Evolutionary conservation across 306 rosid species (phyloP).

Genomic region (Dalbergia cochinchinensis): DNA sequence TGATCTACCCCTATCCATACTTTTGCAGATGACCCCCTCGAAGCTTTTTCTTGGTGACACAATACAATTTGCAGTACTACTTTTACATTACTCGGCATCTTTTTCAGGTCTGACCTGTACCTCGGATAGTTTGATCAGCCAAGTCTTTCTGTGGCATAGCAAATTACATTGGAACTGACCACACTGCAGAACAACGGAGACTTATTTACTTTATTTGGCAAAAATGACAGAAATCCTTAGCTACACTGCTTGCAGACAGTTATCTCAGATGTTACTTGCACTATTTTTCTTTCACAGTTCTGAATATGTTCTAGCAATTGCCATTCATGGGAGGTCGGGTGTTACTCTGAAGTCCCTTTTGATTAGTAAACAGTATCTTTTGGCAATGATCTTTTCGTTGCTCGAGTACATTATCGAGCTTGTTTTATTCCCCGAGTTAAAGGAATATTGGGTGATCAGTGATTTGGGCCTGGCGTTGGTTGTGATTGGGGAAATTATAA

Average conservation of each 20-base stretch:
- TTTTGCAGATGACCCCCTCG: slow-evolving; percentile 42
- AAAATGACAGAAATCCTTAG: slow-evolving; percentile 72
- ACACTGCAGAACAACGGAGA: slow-evolving; percentile 11
- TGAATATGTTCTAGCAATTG: slow-evolving; percentile 72
- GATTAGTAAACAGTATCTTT: slow-evolving; percentile 70
- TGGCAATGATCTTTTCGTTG: slow-evolving; percentile 77
- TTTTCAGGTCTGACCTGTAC: slow-evolving; percentile 55
- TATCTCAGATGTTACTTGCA: slow-evolving; percentile 70
- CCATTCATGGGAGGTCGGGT: slow-evolving; percentile 71
- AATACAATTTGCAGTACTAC: slow-evolving; percentile 26
- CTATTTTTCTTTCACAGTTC: slow-evolving; percentile 77
- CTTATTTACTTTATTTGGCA: slow-evolving; percentile 43
- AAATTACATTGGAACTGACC: slow-evolving; percentile 20
- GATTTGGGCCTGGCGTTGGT: slow-evolving; percentile 70
- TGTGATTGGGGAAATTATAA: slow-evolving; percentile 72
- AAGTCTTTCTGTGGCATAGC: slow-evolving; percentile 45
- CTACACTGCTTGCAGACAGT: slow-evolving; percentile 71
- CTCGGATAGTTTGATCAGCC: slow-evolving; percentile 36
- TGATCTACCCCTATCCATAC: slow-evolving; percentile 15
- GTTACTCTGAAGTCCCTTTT: slow-evolving; percentile 77
- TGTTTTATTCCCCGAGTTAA: slow-evolving; percentile 65
- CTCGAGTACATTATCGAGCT: slow-evolving; percentile 74
- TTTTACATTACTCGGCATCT: slow-evolving; percentile 36
- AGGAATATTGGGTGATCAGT: slow-evolving; percentile 79
- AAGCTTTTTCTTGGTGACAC: slow-evolving; percentile 42